Base-by-base conservation (phyloP, 179 eudicot species). In the Spinacia oleracea region DNA sequence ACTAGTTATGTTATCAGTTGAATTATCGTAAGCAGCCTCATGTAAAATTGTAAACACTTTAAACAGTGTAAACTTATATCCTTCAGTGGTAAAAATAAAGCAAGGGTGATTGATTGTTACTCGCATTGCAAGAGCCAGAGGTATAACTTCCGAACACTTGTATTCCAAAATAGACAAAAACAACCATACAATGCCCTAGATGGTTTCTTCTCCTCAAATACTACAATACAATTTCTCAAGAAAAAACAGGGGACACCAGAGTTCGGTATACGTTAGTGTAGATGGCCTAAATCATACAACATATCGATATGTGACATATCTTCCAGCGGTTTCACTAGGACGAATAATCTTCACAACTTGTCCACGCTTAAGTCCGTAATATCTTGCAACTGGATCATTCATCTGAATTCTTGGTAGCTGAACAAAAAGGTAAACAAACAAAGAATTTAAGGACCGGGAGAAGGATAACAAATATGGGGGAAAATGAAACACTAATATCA, bases 301-400 rank as follows among this genome's bases (percentile, higher is more conserved):
- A 76, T 85, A 89, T 58, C 92, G 84, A 73, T 89, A 92, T 0
- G 96, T 91, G 70, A 92, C 86, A 45, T 92, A 91, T 73, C 93
- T 86, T 21, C 95, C 93, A 0, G 95, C 97, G 81, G 97, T 92
- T 82, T 91, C 97, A 90, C 97, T 91, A 10, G 93, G 92, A 2
- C 96, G 90, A 51, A 87, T 89, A 63, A 92, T 92, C 81, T 87
- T 93, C 80, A 91, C 93, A 23, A 91, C 94, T 77, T 90, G 93
- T 34, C 94, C 94, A 48, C 94, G 91, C 83, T 89, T 89, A 73
- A 92, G 84, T 59, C 97, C 97, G 59, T 89, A 92, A 23, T 90
- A 92, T 80, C 91, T 89, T 27, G 97, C 91, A 42, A 92, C 80
- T 35, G 97, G 97, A 78, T 92, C 97, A 25, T 87, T 88, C 79